Evolutionary conservation across 2,329 filamentous ascomycete species (phyloP), one percentile per base, ranked within the genome.

Genomic region (Erysiphe neolycopersici): DNA sequence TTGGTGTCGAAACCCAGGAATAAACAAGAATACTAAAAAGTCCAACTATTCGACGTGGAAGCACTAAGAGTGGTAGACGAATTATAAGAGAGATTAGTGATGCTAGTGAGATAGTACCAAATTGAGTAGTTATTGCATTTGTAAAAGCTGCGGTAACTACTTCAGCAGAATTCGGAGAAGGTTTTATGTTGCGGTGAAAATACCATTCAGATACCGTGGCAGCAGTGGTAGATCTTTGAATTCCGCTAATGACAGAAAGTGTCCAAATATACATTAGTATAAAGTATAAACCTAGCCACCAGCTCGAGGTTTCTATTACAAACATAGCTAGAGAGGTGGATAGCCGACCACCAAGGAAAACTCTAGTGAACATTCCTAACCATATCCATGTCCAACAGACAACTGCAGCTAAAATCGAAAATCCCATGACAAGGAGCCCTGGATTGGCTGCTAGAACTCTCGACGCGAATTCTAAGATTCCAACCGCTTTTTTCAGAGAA

Each of bases 151-250:
- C 87, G 47, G 72, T 66, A 22, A 95, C 83, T 41, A 95, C 78
- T 44, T 85, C 77, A 45, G 69, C 67, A 1, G 83, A 85, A 0
- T 81, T 75, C 2, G 84, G 76, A 9, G 77, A 67, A 5, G 87
- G 83, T 11, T 76, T 70, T 3, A 4, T 37, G 52, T 91, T 79
- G 48, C 89, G 82, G 60, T 95, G 87, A 60, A 95, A 98, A 61
- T 98, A 98, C 89, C 89, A 98, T 60, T 98, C 89, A 36, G 83
- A 92, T 19, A 95, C 87, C 0, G 87, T 93, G 11, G 89, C 89
- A 19, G 84, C 87, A 13, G 87, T 93, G 14, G 85, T 89, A 18
- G 82, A 77, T 46, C 89, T 76, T 58, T 98, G 87, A 18, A 95
- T 71, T 16, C 83, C 84, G 45, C 83, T 78, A 56, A 92, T 75